Conservation (phyloP, 441 rosid genomes). For the Bocquillonia castaneifolia region DNA sequence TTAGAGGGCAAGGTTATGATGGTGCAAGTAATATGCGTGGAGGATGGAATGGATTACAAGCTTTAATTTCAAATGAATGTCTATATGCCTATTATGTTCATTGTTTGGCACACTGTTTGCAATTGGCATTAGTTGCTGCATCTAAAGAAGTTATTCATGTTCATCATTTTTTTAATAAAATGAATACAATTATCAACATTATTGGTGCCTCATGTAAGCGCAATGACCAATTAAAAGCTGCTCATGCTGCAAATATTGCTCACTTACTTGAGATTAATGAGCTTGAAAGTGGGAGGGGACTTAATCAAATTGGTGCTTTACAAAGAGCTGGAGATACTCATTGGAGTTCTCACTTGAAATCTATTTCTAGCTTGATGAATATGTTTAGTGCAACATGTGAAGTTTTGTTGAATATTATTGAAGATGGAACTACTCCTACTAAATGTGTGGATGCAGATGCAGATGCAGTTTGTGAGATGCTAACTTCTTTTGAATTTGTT, state of each 20-base stretch:
- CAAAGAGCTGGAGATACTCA: background rate
- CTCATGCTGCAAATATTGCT: background rate
- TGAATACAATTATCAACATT: background rate
- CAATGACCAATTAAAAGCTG: background rate
- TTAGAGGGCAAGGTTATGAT: background rate
- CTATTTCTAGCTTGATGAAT: background rate
- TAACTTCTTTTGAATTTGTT: background rate
- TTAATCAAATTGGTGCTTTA: background rate
- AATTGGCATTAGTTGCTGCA: background rate
- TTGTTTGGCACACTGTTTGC: background rate
- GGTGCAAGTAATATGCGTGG: background rate
- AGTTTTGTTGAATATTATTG: background rate
- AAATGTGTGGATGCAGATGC: too few relatives aligned
- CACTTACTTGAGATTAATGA: background rate
- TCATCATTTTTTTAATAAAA: background rate
- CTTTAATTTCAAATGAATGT: background rate
- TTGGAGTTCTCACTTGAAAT: background rate
- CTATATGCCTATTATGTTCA: background rate
- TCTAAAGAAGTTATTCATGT: background rate
- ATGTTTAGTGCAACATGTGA: background rate
- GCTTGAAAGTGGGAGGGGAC: background rate
- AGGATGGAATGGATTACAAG: background rate
- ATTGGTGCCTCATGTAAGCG: background rate
- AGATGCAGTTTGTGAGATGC: background rate
- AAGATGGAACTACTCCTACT: background rate